phyloP scores from a whole-genome alignment of 2,329 filamentous ascomycete species.

The Nothomitra cinnamomea region DNA sequence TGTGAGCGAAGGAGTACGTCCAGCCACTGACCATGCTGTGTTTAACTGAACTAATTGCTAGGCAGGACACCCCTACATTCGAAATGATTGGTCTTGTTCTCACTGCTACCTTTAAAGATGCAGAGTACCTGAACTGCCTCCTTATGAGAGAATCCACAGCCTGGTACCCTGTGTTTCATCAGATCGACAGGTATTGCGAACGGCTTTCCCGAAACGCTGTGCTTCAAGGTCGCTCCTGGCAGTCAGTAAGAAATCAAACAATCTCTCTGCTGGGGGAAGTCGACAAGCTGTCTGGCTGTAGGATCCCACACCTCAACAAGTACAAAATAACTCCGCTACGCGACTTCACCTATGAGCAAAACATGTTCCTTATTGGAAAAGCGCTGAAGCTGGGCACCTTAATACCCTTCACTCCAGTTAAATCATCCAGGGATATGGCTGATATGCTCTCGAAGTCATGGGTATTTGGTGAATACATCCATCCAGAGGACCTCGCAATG shows the following conservation, averaged over 20 bases:
- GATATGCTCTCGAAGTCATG: neutral
- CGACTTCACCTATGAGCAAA: neutral
- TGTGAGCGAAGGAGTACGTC: neutral
- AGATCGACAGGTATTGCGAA: neutral
- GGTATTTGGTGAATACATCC: neutral
- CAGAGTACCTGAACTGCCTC: neutral
- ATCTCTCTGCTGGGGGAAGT: neutral
- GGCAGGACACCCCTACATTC: neutral
- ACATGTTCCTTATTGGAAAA: conserved; percentile 2
- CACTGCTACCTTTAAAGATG: neutral
- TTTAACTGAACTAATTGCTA: neutral
- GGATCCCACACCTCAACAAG: neutral
- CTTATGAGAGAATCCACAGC: neutral
- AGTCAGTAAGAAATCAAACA: neutral
- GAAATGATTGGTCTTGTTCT: conserved; percentile 1
- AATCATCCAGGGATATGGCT: no score
- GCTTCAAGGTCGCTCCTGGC: neutral
- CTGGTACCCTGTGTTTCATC: neutral
- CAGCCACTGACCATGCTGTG: neutral
- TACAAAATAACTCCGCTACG: neutral
- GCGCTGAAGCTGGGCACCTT: neutral
- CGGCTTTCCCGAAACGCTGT: neutral
- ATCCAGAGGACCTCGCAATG: neutral
- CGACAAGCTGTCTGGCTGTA: neutral
- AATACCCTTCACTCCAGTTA: no score